A percentile compares a stretch with the other conserved stretches of the same genome.
phyloP scores from a whole-genome alignment of 306 rosid species.

The Vigna angularis region DNA sequence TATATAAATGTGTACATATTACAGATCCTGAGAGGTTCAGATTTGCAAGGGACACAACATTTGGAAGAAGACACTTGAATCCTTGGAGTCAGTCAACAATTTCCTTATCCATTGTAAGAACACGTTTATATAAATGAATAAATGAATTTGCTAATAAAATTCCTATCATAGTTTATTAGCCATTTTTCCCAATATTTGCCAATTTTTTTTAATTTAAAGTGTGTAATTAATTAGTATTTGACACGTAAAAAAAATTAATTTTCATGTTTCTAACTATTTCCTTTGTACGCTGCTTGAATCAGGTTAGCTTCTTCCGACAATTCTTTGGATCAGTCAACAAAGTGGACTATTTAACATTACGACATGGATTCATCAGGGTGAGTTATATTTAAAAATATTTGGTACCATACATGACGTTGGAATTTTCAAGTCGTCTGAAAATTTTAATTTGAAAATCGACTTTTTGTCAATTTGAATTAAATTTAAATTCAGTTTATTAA shows the following conservation, averaged over 20 bases:
- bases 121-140: neutral
- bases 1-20: constrained; percentile 10
- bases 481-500: too few relatives aligned
- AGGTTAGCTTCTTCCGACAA: constrained; percentile 93
- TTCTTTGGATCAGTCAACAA: constrained; percentile 69
- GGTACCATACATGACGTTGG: too few relatives aligned
- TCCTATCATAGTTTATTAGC: neutral
- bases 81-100: constrained; percentile 62
- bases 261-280: neutral
- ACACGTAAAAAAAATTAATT: neutral
- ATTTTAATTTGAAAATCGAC: too few relatives aligned
- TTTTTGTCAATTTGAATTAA: too few relatives aligned
- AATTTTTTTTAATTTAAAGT: neutral
- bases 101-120: constrained; percentile 70
- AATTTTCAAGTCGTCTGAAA: too few relatives aligned
- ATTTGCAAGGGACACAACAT: constrained; percentile 87
- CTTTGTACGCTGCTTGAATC: constrained; percentile 12
- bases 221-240: neutral
- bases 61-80: constrained; percentile 78
- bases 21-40: constrained; percentile 89
- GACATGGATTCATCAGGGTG: constrained; percentile 89
- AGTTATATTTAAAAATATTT: constrained; percentile 27
- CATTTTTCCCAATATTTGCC: too few relatives aligned
- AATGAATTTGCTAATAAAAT: neutral
- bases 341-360: constrained; percentile 75